Conservation (phyloP, 2,329 filamentous ascomycete genomes). For the Sporothrix variecibatus region DNA sequence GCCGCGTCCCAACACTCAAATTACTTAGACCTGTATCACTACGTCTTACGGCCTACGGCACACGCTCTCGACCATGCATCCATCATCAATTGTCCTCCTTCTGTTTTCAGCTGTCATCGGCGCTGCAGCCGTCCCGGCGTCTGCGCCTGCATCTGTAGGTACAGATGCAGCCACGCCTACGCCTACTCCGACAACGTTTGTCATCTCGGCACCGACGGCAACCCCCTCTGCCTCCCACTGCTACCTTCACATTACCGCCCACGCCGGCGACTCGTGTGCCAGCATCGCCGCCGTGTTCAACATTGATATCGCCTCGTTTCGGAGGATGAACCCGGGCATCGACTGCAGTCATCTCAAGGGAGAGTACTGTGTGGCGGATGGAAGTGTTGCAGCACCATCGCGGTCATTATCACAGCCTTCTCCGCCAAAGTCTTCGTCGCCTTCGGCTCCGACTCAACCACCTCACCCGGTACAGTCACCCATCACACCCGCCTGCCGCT, state of each 20-base stretch:
- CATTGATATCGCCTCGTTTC: neutral
- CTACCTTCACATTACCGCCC: slow-evolving; percentile 7
- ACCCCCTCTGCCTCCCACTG: neutral
- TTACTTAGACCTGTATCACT: neutral
- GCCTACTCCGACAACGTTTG: neutral
- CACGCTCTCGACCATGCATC: neutral
- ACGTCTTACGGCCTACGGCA: neutral
- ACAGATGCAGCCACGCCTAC: too few species aligned
- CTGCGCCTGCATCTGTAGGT: neutral
- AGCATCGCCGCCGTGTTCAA: slow-evolving; percentile 24
- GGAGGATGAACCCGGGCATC: slow-evolving; percentile 34
- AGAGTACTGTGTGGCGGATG: slow-evolving; percentile 22
- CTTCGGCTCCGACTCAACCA: neutral
- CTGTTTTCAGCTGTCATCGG: neutral
- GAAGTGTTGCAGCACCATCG: too few species aligned
- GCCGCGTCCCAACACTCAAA: too few species aligned
- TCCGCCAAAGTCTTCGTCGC: neutral
- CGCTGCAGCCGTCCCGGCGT: neutral
- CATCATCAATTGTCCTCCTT: neutral
- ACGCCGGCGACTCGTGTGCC: slow-evolving; percentile 20
- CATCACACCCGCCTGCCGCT: slow-evolving; percentile 33
- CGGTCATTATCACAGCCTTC: too few species aligned
- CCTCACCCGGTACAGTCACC: neutral
- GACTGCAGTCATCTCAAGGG: slow-evolving; percentile 4
- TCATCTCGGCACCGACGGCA: neutral